Percentiles rank a stretch among this genome's conserved stretches.
phyloP scores from a whole-genome alignment of 2,329 filamentous ascomycete genomes.

The Fusarium siculi region DNA sequence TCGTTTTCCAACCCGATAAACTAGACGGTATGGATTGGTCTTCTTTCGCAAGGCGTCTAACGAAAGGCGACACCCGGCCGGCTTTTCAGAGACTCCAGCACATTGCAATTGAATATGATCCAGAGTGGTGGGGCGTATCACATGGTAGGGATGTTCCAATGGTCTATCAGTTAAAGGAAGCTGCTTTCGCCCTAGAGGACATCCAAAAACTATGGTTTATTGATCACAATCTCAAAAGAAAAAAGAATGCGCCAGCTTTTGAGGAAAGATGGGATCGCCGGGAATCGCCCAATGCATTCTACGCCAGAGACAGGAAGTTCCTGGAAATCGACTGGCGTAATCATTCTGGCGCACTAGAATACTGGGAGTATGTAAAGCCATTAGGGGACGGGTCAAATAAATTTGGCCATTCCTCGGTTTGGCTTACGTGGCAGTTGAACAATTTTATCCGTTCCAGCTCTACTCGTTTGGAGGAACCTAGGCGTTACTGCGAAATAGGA shows the following conservation, averaged over 20 bases:
- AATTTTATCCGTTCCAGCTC: too few relatives aligned
- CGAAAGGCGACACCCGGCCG: rapidly evolving
- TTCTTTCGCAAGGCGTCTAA: rapidly evolving
- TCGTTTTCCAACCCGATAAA: neutral
- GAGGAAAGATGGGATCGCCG: neutral
- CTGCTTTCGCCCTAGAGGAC: neutral
- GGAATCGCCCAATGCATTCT: neutral
- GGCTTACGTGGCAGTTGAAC: too few relatives aligned
- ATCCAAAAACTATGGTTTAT: constrained; percentile 7
- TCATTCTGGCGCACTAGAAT: too few relatives aligned
- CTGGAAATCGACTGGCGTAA: neutral
- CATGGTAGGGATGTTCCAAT: too few relatives aligned
- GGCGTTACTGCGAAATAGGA: too few relatives aligned
- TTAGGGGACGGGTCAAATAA: neutral
- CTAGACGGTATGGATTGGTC: neutral
- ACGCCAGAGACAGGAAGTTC: constrained; percentile 13
- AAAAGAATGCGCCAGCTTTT: neutral
- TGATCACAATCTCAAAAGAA: constrained; percentile 10
- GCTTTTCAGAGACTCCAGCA: neutral
- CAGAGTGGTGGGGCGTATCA: neutral
- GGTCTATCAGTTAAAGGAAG: too few relatives aligned
- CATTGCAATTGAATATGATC: constrained; percentile 14
- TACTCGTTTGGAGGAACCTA: too few relatives aligned
- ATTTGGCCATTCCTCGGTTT: neutral
- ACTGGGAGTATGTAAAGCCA: neutral